Conservation (phyloP, 345 rosid genomes). For the Linum lewisii region DNA sequence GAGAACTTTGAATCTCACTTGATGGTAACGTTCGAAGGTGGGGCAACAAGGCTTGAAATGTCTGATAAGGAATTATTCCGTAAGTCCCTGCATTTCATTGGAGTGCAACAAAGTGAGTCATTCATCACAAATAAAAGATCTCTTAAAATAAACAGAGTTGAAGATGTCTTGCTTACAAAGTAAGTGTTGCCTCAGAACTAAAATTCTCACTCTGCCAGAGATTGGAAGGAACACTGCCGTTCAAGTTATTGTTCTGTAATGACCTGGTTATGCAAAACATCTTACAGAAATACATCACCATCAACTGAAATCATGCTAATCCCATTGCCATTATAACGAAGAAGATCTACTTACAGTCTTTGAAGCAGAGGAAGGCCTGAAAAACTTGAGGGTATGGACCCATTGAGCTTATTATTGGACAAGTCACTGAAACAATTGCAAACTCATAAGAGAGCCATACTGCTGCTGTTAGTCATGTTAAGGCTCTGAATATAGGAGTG, state of each 20-base stretch:
- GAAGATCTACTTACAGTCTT: slow-evolving; percentile 31
- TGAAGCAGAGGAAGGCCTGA: slow-evolving; percentile 49
- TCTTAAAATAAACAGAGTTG: neutral
- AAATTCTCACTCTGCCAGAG: slow-evolving; percentile 33
- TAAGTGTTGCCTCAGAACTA: slow-evolving; percentile 15
- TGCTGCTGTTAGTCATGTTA: too few relatives aligned
- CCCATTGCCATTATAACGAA: neutral
- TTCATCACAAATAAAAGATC: neutral
- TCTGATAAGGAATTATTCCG: slow-evolving; percentile 37
- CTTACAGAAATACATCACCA: neutral
- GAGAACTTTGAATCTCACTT: slow-evolving; percentile 18
- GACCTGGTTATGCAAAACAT: slow-evolving; percentile 23
- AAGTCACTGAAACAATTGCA: slow-evolving; percentile 34
- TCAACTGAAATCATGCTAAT: neutral
- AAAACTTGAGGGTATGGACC: slow-evolving; percentile 44
- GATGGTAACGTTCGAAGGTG: slow-evolving; percentile 43
- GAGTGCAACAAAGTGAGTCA: slow-evolving; percentile 1
- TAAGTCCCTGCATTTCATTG: slow-evolving; percentile 36
- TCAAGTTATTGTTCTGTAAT: slow-evolving; percentile 31
- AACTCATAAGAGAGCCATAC: neutral
- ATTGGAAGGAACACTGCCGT: slow-evolving; percentile 29
- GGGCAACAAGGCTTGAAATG: slow-evolving; percentile 29
- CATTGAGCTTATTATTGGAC: slow-evolving; percentile 39
- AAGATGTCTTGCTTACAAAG: slow-evolving; percentile 22
- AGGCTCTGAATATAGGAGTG: too few relatives aligned